A percentile compares a stretch with the other conserved stretches of the same genome.
Evolutionary conservation across 2,329 filamentous ascomycete genomes (phyloP).

Genomic region (Cladosporium oxysporum): DNA sequence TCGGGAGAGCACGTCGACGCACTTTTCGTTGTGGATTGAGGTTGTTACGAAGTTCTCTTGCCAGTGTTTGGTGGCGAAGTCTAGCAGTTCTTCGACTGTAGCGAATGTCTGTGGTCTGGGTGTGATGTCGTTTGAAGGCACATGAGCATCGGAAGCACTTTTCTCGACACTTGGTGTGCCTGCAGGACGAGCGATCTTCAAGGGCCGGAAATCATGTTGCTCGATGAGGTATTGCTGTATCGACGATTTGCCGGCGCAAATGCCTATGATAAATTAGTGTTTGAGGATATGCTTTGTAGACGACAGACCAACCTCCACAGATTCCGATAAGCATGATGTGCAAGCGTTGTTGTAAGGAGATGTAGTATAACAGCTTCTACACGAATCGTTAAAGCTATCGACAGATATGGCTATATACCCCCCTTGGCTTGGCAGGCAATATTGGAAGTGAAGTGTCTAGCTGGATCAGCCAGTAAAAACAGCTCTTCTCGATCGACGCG

Average conservation of each 20-base stretch:
- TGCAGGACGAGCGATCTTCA: constrained; percentile 57
- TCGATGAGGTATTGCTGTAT: constrained; percentile 85
- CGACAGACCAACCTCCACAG: constrained; percentile 62
- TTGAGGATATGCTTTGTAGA: neutral
- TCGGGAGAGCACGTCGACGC: constrained; percentile 72
- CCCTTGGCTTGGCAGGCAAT: neutral
- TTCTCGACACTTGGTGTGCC: constrained; percentile 45
- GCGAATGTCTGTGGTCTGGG: constrained; percentile 52
- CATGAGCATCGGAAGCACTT: constrained; percentile 42
- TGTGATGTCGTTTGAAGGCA: constrained; percentile 31
- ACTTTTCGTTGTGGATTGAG: constrained; percentile 71
- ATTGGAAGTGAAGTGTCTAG: constrained; percentile 13
- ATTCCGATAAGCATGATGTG: constrained; percentile 71
- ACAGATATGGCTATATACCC: neutral
- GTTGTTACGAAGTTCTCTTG: constrained; percentile 81
- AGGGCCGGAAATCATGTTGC: constrained; percentile 76
- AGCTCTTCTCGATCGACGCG: neutral
- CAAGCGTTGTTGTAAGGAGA: neutral
- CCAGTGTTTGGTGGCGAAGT: constrained; percentile 86
- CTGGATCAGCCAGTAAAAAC: neutral
- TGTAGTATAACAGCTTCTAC: neutral
- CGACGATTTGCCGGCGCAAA: constrained; percentile 89
- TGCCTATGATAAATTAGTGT: constrained; percentile 56
- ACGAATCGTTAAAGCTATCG: neutral
- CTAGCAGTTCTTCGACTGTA: constrained; percentile 68